Evolutionary conservation across 768 basidiomycete species (phyloP).

Genomic region (Tulasnella calospora): DNA sequence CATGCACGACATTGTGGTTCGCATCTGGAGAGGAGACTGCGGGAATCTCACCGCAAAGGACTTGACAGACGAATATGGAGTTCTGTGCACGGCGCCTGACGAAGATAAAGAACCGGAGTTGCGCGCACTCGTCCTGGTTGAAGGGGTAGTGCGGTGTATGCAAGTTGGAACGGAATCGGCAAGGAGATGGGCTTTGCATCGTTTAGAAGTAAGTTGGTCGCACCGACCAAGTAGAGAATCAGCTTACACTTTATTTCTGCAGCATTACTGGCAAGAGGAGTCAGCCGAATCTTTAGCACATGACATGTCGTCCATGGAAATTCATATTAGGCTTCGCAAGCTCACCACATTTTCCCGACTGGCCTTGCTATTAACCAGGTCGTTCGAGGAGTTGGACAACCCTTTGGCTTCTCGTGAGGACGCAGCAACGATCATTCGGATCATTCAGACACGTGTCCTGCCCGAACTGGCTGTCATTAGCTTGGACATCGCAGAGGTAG

Average conservation of each 20-base stretch:
- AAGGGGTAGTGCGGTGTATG: constrained; percentile 43
- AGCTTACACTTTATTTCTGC: constrained; percentile 5
- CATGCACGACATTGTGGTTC: neutral
- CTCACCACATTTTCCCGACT: constrained; percentile 42
- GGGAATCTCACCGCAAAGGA: constrained; percentile 47
- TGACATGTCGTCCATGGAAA: constrained; percentile 39
- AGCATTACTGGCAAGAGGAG: constrained; percentile 50
- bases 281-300: neutral
- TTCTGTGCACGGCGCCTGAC: neutral
- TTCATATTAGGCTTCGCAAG: constrained; percentile 46
- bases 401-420: constrained; percentile 28
- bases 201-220: constrained; percentile 28
- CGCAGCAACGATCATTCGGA: constrained; percentile 36
- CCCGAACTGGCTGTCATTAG: constrained; percentile 46
- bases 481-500: constrained; percentile 30
- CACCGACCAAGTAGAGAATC: neutral
- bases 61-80: constrained; percentile 51
- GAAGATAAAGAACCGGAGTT: constrained; percentile 31
- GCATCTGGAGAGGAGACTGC: constrained; percentile 39
- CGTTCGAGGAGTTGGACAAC: constrained; percentile 14
- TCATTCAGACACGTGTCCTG: constrained; percentile 47
- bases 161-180: constrained; percentile 45
- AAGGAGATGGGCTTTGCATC: constrained; percentile 50
- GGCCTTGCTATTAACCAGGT: constrained; percentile 35
- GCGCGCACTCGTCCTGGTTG: constrained; percentile 46